Evolutionary conservation across 805 yeast genomes (phyloP), one percentile per base, ranked within the genome.

Genomic region (Yamadazyma kitorensis): DNA sequence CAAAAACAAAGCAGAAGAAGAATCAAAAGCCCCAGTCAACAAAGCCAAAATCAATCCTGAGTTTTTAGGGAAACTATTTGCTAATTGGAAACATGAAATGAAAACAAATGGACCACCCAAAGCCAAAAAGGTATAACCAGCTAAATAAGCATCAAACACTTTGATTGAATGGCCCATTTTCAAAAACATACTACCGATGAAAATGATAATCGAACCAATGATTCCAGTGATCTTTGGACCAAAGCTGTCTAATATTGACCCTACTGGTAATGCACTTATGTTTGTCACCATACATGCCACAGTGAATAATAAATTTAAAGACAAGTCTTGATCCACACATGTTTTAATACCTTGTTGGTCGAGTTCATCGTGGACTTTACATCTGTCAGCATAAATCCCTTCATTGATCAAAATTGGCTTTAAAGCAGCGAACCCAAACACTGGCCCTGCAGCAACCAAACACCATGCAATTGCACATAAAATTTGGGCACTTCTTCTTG

Each of bases 381-480:
- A 89, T 6, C 65, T 52, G 2, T 79, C 74, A 16, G 70, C 57
- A 50, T 89, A 91, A 3, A 89, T 82, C 3, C 91, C 88, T 52
- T 91, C 89, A 7, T 68, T 55, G 13, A 87, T 72, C 27, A 91
- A 61, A 8, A 89, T 76, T 5, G 95, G 94, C 53, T 91, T 91
- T 35, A 89, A 64, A 3, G 98, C 97, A 16, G 97, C 96, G 64
- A 89, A 89, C 4, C 98, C 98, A 68, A 89, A 89, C 10, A 89
- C 80, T 1, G 94, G 87, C 5, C 97, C 98, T 0, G 96, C 96
- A 0, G 96, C 87, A 24, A 86, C 67, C 10, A 89, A 62, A 61
- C 97, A 91, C 96, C 96, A 89, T 0, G 70, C 36, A 12, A 86
- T 74, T 18, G 96, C 89, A 59, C 95, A 85, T 2, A 52, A 30